phyloP scores from a whole-genome alignment of 2,329 filamentous ascomycete species.

The Trichoderma sp. region DNA sequence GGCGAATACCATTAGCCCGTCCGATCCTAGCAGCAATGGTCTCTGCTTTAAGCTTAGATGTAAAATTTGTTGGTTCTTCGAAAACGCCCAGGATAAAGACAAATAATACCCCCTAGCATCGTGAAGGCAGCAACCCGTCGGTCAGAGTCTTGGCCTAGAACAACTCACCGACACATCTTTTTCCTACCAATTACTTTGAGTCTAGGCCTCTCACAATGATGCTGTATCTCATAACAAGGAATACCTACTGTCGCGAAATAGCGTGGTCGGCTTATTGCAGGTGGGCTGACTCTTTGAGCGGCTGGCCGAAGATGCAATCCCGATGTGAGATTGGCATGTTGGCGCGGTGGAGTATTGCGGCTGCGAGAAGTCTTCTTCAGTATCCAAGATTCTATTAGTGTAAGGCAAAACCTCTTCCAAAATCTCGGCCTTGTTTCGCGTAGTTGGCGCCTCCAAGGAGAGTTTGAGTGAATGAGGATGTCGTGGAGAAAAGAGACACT shows the following conservation, averaged over 20 bases:
- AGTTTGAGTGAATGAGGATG: rapidly evolving
- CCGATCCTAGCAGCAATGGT: not conserved
- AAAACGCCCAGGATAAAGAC: not conserved
- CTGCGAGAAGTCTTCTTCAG: not conserved
- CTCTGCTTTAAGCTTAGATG: not conserved
- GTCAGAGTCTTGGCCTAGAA: not conserved
- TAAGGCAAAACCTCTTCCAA: not conserved
- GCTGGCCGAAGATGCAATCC: not conserved
- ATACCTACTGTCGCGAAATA: not conserved
- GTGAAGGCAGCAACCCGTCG: not conserved
- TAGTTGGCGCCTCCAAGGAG: not conserved
- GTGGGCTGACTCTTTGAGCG: not conserved
- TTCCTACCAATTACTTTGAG: not conserved
- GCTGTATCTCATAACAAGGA: no score
- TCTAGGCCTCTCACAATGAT: no score
- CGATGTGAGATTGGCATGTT: not conserved
- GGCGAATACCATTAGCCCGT: not conserved
- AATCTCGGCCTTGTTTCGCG: no score
- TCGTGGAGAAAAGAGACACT: not conserved
- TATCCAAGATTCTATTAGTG: not conserved
- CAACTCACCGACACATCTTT: not conserved
- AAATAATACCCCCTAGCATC: not conserved
- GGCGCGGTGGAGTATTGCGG: not conserved
- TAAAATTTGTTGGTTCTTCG: not conserved
- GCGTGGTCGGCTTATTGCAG: not conserved